Conservation (phyloP, 805 yeast genomes). For the Ogataea paradorogensis region DNA sequence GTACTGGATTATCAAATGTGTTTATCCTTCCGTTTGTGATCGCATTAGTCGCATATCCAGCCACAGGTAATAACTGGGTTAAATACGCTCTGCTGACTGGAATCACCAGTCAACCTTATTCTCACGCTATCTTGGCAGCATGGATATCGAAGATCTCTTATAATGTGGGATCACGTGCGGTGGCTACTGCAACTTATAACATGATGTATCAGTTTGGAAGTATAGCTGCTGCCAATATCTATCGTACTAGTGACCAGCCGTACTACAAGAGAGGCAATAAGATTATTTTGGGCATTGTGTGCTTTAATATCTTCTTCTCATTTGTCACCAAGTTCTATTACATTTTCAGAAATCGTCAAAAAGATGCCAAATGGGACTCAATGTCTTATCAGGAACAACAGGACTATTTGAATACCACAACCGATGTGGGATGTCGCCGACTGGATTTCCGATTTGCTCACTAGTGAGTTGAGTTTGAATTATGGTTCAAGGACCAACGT, state of each 20-base stretch:
- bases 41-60: slow-evolving; percentile 4
- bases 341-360: slow-evolving; percentile 42
- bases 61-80: slow-evolving; percentile 15
- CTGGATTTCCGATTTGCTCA: slow-evolving; percentile 39
- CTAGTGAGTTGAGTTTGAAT: background rate
- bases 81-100: slow-evolving; percentile 16
- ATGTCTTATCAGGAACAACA: slow-evolving; percentile 46
- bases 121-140: slow-evolving; percentile 36
- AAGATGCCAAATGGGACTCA: slow-evolving; percentile 44
- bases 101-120: slow-evolving; percentile 39
- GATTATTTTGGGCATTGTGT: slow-evolving; percentile 23
- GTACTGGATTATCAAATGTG: slow-evolving; percentile 51
- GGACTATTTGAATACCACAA: slow-evolving; percentile 43
- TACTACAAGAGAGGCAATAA: slow-evolving; percentile 30
- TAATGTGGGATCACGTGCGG: slow-evolving; percentile 29
- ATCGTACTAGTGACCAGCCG: slow-evolving; percentile 31
- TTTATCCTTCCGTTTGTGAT: slow-evolving; percentile 10
- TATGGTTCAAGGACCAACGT: slow-evolving; percentile 4
- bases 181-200: slow-evolving; percentile 32
- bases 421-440: slow-evolving; percentile 53
- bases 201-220: slow-evolving; percentile 30
- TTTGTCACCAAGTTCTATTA: slow-evolving; percentile 26
- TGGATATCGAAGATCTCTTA: slow-evolving; percentile 33
- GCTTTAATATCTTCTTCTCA: slow-evolving; percentile 26
- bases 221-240: slow-evolving; percentile 30